These are phyloP conservation scores for Phlegmacium glaucopus DNA, from an alignment of 768 basidiomycete species.

Conservation along the genomic window DNA sequence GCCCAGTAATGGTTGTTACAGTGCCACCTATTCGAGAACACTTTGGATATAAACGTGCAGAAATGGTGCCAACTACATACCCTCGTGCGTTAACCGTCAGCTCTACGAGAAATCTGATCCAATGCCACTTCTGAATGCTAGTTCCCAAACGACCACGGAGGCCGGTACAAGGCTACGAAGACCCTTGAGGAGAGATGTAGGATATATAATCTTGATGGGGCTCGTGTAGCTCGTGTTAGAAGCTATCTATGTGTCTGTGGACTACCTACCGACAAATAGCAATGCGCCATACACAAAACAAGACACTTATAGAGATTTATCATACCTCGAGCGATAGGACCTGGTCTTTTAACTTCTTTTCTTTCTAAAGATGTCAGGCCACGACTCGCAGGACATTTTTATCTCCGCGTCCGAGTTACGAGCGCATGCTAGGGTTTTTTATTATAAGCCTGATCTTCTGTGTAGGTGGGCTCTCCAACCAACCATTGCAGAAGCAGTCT, in stretches of 20 bases:
- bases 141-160: slow-evolving; percentile 72
- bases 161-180: slow-evolving; percentile 74
- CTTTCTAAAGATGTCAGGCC: too few species aligned
- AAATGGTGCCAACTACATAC: slow-evolving; percentile 72
- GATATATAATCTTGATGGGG: background rate
- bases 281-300: too few species aligned
- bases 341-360: too few species aligned
- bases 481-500: too few species aligned
- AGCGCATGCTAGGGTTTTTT: too few species aligned
- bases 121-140: slow-evolving; percentile 20
- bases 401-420: too few species aligned
- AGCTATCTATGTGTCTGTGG: background rate
- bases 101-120: background rate
- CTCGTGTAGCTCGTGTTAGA: background rate
- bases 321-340: too few species aligned
- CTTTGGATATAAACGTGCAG: slow-evolving; percentile 69
- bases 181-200: slow-evolving; percentile 29
- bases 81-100: slow-evolving; percentile 53
- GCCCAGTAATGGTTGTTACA: slow-evolving; percentile 68
- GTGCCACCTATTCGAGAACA: slow-evolving; percentile 78
- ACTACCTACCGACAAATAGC: too few species aligned
- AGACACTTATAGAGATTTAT: too few species aligned
- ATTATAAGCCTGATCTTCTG: too few species aligned
- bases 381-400: too few species aligned
- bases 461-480: too few species aligned